Base-by-base conservation (phyloP, 108 stramenopile genomes). In the Skeletonema costatum region DNA sequence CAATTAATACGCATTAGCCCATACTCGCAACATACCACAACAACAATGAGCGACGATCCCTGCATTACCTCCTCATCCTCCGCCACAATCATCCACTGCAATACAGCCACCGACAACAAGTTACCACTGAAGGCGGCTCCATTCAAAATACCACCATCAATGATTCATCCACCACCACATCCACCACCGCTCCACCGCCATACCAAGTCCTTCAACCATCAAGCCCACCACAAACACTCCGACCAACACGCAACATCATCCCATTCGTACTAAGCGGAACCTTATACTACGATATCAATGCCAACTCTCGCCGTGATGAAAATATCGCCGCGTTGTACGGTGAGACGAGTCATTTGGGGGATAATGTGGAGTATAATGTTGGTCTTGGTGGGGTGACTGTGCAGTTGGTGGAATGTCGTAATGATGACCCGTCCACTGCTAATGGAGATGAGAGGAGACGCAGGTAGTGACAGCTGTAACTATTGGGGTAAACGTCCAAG, bases 381-480 rank as follows among this genome's bases (percentile, higher is more conserved):
- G 75, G 75, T 1, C 21, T 76, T 60, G 75, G 75, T 0, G 75
- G 75, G 9, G 75, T 76, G 13, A 62, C 29, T 62, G 59, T 76
- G 7, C 17, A 21, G 44, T 36, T 76, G 12, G 68, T 68, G 35
- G 58, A 76, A 60, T 76, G 75, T 32, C 61, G 50, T 69, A 2
- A 17, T 50, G 50, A 0, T 11, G 44, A 32, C 25, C 25, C 25
- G 25, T 25, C 25, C 25, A 25, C 0, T 14, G 13, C 32, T 21
- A 51, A 8, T 14, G 46, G 48, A 14, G 56, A 41, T 19, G 14
- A 64, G 66, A 69, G 46, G 44, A 63, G 14, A 29, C 50, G 61
- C 32, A 41, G 39, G 39, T 41, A 41, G 66, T 41, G 16, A 42
- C 32, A 1, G 65, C 39, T 5, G 36, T 66, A 19, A 66, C 30